Base-by-base conservation (phyloP, 176 grass and related monocot species). In the Cymbopogon citratus region DNA sequence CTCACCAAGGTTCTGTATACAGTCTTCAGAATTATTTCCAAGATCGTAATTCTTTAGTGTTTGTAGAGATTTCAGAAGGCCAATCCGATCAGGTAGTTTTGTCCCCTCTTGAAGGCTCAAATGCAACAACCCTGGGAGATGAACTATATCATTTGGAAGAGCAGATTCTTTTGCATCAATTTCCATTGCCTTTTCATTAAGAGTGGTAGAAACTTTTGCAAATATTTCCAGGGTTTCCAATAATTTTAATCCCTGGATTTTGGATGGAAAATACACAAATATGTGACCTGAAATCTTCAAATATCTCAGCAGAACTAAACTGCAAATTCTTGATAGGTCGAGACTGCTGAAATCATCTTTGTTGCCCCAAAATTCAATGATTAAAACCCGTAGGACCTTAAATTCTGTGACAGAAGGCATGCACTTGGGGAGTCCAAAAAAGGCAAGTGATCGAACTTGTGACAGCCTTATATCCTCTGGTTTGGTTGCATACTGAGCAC, bases 11-110 rank as follows among this genome's bases (percentile, higher is more conserved):
- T 15, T 49, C 46, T 49, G 3, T 49, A 77, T 25, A 36, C 23
- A 63, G 23, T 41, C 36, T 63, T 77, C n/a, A 63, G 56, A 62
- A 13, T 26, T 77, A 24, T 25, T 77, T 23, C 23, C 54, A 38
- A 77, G 56, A 57, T 77, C 75, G 13, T 63, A 63, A 63, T 44
- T 27, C n/a, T 43, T 23, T 15, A 76, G 34, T 62, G 74, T 77
- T 9, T 5, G 56, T 25, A 77, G 54, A 62, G 74, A 77, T 27
- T 7, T 62, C 14, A 77, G 40, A 12, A 35, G 15, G 2, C 74
- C 74, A 27, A 77, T 60, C 11, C 12, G 21, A 39, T 77, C 74
- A 9, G 54, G 74, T 77, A 77, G 54, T 23, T 62, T 62, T 16
- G 6, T 41, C 35, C n/a, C 74, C 40, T 60, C 34, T 77, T n/a